A percentile compares a stretch with the other conserved stretches of the same genome.
These are phyloP conservation scores for Saccharomyces hybrid DNA, from an alignment of 1,139 yeast species.

Conservation along the genomic window DNA sequence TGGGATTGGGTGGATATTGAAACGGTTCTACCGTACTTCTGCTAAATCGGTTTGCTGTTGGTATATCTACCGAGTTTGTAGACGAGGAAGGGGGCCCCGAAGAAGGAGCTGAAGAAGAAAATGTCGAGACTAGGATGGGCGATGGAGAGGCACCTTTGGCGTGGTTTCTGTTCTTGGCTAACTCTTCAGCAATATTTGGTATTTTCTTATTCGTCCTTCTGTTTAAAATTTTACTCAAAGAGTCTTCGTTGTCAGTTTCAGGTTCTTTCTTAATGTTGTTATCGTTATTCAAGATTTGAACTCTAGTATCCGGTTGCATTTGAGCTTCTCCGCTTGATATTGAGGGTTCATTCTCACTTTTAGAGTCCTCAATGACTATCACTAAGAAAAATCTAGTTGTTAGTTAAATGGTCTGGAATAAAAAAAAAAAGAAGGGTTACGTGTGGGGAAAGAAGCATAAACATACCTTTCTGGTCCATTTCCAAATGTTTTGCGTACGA, in stretches of 20 bases:
- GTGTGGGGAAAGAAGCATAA: background rate
- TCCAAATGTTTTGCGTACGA: background rate
- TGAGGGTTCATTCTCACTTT: background rate
- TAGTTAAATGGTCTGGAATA: background rate
- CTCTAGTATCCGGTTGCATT: background rate
- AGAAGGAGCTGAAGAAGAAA: conserved; percentile 6
- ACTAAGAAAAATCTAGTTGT: background rate
- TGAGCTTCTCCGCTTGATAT: background rate
- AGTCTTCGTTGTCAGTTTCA: background rate
- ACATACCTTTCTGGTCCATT: conserved; percentile 5
- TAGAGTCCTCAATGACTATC: conserved; percentile 4
- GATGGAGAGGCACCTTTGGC: conserved; percentile 17
- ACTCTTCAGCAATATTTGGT: conserved; percentile 29
- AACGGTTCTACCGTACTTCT: background rate
- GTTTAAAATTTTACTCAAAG: conserved; percentile 1
- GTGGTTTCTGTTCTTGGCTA: conserved; percentile 29
- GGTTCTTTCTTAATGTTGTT: background rate
- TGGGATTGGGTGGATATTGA: background rate
- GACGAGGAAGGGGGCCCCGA: conserved; percentile 3
- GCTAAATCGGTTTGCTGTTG: background rate
- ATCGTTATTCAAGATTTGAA: background rate
- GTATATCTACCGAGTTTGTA: background rate
- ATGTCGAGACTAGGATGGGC: conserved; percentile 9
- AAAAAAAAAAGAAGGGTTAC: background rate
- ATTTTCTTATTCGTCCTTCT: conserved; percentile 8